Percentiles rank a stretch among this genome's conserved stretches.
phyloP scores from a whole-genome alignment of 805 yeast genomes.

The Metschnikowia picachoensis region DNA sequence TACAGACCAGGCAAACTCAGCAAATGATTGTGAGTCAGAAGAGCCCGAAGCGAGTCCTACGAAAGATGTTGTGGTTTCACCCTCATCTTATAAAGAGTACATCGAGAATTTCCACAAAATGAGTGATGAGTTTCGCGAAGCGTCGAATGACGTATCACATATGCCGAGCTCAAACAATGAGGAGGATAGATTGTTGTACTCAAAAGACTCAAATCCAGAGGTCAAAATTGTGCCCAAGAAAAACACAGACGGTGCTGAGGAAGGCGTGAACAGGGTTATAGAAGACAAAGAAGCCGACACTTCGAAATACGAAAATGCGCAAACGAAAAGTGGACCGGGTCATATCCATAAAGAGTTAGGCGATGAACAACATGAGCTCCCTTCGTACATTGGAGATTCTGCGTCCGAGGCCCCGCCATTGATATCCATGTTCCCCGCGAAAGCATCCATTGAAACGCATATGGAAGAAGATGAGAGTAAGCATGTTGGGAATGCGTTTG shows the following conservation, averaged over 20 bases:
- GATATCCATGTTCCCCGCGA: neutral
- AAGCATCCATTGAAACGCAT: neutral
- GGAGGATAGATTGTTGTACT: no score
- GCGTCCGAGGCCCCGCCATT: slow-evolving; percentile 3
- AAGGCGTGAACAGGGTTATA: neutral
- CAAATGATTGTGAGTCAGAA: neutral
- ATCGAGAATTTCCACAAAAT: slow-evolving; percentile 12
- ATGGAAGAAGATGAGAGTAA: no score
- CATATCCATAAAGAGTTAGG: neutral
- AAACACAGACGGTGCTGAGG: neutral
- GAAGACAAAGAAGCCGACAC: neutral
- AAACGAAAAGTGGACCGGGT: neutral
- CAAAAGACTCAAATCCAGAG: no score
- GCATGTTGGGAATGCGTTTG: no score
- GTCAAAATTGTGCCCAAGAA: no score
- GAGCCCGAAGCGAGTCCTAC: slow-evolving; percentile 4
- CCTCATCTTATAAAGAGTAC: slow-evolving; percentile 16
- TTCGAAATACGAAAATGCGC: neutral
- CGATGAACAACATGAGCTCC: neutral
- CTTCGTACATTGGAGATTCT: slow-evolving; percentile 4
- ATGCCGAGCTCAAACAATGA: no score
- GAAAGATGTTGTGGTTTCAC: slow-evolving; percentile 9
- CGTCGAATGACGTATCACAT: neutral
- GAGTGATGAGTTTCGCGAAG: slow-evolving; percentile 8
- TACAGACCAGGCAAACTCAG: neutral